Base-by-base conservation (phyloP, 192 early-diverging fungal genomes). In the Podila horticola region DNA sequence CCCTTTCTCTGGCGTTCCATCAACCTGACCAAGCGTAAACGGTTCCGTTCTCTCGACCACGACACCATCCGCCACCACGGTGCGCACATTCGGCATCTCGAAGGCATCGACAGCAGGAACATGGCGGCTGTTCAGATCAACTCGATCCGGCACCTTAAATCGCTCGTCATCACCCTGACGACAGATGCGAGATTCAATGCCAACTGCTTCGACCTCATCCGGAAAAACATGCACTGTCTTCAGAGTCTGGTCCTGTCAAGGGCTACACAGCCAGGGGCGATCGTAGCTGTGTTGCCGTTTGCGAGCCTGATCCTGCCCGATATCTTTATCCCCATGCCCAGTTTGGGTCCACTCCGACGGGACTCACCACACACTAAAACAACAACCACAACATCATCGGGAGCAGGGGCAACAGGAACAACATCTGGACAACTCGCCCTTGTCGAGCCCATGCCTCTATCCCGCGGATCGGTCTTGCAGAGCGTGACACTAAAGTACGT, bases 191-290 rank as follows among this genome's bases (percentile, higher is more conserved):
- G 52, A 2, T 55, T 55, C 52, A 55, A 55, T 11, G 52, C 52
- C 52, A 55, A 55, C n/a, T 55, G 52, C 8, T 55, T 55, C 17
- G 52, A 55, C 52, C 52, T 55, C 20, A 55, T 55, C 20, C 52
- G 52, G n/a, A 55, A 17, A 26, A 55, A 55, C 24, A 55, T 55
- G 20, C 52, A 55, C n/a, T 24, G n/a, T 3, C n/a, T 55, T 9
- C 52, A 55, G 22, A 55, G n/a, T 24, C 11, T 55, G 52, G 52
- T 55, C 20, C 52, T 55, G 1, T 55, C 52, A 2, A 6, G 52
- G 8, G 52, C 52, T 0, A 55, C 20, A 24, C 52, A 55, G 17
- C 52, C 52, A 0, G 52, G 52, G 8, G 52, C 52, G 2, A 55
- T 55, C 5, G 52, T 55, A 8, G 52, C 52, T 22, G 20, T 55